Evolutionary conservation across 2,329 filamentous ascomycete genomes (phyloP).

Genomic region (Beauveria pseudobassiana): DNA sequence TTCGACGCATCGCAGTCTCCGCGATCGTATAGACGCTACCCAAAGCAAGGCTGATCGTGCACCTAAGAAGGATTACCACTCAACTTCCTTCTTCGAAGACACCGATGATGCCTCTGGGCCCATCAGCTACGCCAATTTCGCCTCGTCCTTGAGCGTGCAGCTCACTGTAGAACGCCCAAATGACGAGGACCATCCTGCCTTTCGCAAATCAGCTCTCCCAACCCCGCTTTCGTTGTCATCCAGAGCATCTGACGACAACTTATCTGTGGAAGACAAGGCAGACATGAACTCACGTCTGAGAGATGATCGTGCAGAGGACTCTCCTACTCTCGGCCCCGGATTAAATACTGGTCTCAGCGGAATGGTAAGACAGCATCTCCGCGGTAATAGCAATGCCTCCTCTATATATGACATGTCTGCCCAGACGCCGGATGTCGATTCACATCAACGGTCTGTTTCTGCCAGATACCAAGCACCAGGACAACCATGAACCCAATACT

Average conservation of each 20-base stretch:
- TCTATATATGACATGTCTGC: constrained; percentile 59
- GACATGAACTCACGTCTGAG: constrained; percentile 8
- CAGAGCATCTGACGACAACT: constrained; percentile 23
- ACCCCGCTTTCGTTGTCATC: constrained; percentile 32
- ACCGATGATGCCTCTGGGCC: constrained; percentile 30
- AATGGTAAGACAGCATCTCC: constrained; percentile 76
- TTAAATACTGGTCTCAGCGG: constrained; percentile 64
- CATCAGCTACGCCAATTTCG: constrained; percentile 4
- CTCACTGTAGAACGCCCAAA: constrained; percentile 39
- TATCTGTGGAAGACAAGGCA: constrained; percentile 19
- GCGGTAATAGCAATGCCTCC: constrained; percentile 72
- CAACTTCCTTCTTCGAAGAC: constrained; percentile 37
- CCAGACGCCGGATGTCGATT: constrained; percentile 24
- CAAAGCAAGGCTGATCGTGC: constrained; percentile 19
- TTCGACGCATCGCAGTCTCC: constrained; percentile 29
- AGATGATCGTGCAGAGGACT: constrained; percentile 45
- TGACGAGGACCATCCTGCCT: constrained; percentile 48
- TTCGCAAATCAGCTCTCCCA: constrained; percentile 38
- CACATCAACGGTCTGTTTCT: constrained; percentile 8
- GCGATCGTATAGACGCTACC: constrained; percentile 25
- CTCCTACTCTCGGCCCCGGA: constrained; percentile 68
- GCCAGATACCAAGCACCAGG: constrained; percentile 30
- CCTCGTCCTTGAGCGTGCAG: constrained; percentile 5
- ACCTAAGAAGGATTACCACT: constrained; percentile 25
- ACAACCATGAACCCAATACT: constrained; percentile 12